Evolutionary conservation across 805 yeast genomes (phyloP), one percentile per base, ranked within the genome.

Genomic region (Sugiyamaella smithiae): DNA sequence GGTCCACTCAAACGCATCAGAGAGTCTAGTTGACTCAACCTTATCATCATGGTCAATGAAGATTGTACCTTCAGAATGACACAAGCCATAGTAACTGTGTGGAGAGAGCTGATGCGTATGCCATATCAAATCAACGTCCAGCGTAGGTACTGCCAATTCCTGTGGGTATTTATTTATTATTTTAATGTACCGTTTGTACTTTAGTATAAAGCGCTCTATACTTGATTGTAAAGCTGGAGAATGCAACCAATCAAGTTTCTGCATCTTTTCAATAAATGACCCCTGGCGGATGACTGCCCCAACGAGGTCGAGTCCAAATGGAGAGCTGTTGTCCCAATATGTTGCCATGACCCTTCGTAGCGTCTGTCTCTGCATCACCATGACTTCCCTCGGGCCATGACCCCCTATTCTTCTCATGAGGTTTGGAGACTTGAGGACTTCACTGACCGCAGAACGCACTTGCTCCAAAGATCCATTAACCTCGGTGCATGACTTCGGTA

Each of bases 111-210:
- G 57, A 37, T 56, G 51, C 1, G 58, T 54, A 32, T 57, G 59
- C 61, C 61, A 57, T 5, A 48, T 57, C 16, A 57, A 41, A 37
- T 57, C 61, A 12, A 51, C 49, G 29, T 56, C 59, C 7, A 56
- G 19, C 12, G 58, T 50, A 17, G 61, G 60, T 3, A 55, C 54
- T 6, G 48, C 32, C 11, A 47, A 5, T 1, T 16, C 23, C 7
- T 20, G 32, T 11, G 51, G 55, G 12, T 49, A 7, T 4, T 25
- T 42, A 5, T 44, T 37, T 16, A 56, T 28, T 1, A 56, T 9
- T 6, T 38, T 29, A 17, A 54, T 41, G 25, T 52, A 57, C 22
- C 46, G 25, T 11, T 32, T 26, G 9, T 56, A 48, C 22, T 51
- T 50, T 14, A 33, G 45, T 4, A 49, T 40, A 4, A 40, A 26